Evolutionary conservation across 305 asterid genomes (phyloP).

Genomic region (Ilex paraguariensis): DNA sequence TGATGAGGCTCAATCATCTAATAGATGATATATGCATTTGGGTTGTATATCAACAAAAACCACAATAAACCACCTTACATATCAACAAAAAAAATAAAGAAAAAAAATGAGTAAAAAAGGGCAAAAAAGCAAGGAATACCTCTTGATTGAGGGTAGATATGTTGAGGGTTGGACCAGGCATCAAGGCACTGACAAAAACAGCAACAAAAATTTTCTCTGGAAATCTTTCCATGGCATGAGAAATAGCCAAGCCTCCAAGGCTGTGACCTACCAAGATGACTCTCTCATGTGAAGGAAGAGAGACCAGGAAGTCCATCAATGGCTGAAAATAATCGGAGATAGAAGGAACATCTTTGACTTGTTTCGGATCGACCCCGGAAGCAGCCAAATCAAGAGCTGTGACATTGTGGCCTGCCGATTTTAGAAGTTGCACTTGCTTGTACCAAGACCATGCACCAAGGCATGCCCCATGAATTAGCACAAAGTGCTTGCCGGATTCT

Average conservation of each 20-base stretch:
- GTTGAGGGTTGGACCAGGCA: too few relatives aligned
- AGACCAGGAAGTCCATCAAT: slow-evolving; percentile 20
- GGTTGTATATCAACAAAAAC: too few relatives aligned
- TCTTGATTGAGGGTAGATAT: slow-evolving; percentile 1
- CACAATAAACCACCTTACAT: too few relatives aligned
- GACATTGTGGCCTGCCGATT: slow-evolving; percentile 11
- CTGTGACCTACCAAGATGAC: slow-evolving; percentile 46
- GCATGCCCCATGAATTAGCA: slow-evolving; percentile 25
- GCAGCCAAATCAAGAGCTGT: slow-evolving; percentile 15
- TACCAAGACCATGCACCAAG: slow-evolving; percentile 35
- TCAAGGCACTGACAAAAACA: too few relatives aligned
- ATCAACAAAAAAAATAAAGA: too few relatives aligned
- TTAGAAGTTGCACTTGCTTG: slow-evolving; percentile 7
- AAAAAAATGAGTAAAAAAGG: too few relatives aligned
- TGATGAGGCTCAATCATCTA: too few relatives aligned
- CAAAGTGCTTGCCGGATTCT: slow-evolving; percentile 15
- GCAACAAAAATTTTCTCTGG: too few relatives aligned
- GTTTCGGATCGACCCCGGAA: neutral
- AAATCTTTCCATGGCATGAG: slow-evolving; percentile 15
- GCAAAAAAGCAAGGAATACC: neutral
- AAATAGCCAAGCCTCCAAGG: slow-evolving; percentile 32
- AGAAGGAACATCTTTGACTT: slow-evolving; percentile 5
- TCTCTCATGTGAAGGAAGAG: slow-evolving; percentile 12
- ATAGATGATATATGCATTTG: too few relatives aligned
- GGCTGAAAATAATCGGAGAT: slow-evolving; percentile 19